Base-by-base conservation (phyloP, 2,329 filamentous ascomycete species). In the Dactylellina sp. region DNA sequence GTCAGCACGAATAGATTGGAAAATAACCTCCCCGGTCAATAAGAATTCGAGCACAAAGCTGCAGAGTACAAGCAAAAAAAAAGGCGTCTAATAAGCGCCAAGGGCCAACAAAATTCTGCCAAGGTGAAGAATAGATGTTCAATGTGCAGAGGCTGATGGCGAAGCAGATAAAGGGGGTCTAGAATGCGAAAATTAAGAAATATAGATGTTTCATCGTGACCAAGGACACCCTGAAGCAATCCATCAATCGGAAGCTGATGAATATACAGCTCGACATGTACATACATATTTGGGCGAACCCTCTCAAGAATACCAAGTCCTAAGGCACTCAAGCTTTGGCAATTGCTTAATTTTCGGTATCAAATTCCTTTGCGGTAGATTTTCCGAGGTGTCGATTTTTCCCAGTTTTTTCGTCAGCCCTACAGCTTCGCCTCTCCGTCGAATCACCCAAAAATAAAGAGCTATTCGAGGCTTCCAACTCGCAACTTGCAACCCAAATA, bases 81-180 rank as follows among this genome's bases (percentile, higher is more conserved):
- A 5, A 62, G 28, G 57, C 57, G 57, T 42, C 57, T 62, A 62
- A 62, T 62, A 62, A 52, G 57, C 57, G 57, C 57, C 57, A 62
- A 62, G 55, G 20, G n/a, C n/a, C 14, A 59, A 24, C 22, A 24
- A 40, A 62, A 44, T 20, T 25, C 9, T 20, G 46, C 44, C 44
- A 62, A 62, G 46, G 12, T 28, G 18, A 16, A 32, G 25, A 18
- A 20, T 25, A 32, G 44, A 47, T 47, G n/a, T 20, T 53, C 25
- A 18, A 35, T 37, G 24, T 12, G 49, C 49, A 39, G 16, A 39
- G 37, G 28, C 28, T 32, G 28, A 32, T 5, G 28, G 28, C 9
- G 28, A 32, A 32, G 28, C 9, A 32, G 4, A 32, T 9, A 32
- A 32, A 5, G 4, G 4, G 28, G 28, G 5, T 9, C 28, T 9